Conservation (phyloP, 116 monocot genomes). For the Posidonia oceanica region DNA sequence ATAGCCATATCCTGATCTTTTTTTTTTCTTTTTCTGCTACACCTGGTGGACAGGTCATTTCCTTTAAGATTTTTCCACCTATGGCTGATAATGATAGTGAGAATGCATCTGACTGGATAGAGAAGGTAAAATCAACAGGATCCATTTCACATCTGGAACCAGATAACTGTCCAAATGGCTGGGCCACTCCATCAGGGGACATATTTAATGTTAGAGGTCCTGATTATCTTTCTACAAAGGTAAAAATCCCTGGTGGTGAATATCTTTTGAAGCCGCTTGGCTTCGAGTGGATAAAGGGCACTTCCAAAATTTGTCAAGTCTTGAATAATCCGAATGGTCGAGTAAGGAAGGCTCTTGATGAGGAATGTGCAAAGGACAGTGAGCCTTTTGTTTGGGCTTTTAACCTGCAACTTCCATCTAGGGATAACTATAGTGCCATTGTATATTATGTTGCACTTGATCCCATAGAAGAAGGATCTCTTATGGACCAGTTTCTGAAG, state of each 20-base stretch:
- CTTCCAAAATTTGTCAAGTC: conserved; percentile 50
- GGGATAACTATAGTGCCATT: conserved; percentile 79
- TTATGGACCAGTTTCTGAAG: conserved; percentile 71
- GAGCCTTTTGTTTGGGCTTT: conserved; percentile 88
- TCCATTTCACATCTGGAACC: conserved; percentile 54
- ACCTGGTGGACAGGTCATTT: no score
- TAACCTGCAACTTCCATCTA: conserved; percentile 76
- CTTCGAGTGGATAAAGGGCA: conserved; percentile 89
- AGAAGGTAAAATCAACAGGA: conserved; percentile 50
- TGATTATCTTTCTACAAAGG: conserved; percentile 62
- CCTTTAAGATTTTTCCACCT: neutral
- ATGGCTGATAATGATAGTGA: conserved; percentile 40
- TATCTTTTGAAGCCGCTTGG: conserved; percentile 88
- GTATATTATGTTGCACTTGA: conserved; percentile 61
- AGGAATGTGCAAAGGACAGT: conserved; percentile 24
- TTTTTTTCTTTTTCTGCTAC: no score
- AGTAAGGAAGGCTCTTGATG: conserved; percentile 61
- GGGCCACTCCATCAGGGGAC: conserved; percentile 67
- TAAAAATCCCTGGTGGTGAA: conserved; percentile 62
- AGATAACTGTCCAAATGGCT: conserved; percentile 64
- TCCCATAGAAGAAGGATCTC: conserved; percentile 48
- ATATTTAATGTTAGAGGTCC: conserved; percentile 87
- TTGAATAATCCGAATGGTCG: conserved; percentile 57
- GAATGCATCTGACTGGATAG: conserved; percentile 39
- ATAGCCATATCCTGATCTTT: no score